phyloP scores from a whole-genome alignment of 1,139 yeast species.

The Hansenula lynferdii region DNA sequence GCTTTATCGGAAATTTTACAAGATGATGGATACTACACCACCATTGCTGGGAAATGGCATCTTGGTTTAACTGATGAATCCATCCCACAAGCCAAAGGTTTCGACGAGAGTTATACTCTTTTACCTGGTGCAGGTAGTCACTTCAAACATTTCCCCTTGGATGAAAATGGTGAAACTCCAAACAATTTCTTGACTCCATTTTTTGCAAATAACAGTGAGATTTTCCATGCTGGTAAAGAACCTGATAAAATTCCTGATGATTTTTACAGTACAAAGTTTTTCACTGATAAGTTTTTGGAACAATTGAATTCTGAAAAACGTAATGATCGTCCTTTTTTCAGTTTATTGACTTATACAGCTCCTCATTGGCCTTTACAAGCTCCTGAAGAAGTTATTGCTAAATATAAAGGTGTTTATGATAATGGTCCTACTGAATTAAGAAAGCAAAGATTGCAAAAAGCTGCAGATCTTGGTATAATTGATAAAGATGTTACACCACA shows the following conservation, averaged over 20 bases:
- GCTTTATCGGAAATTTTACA: conserved; percentile 45
- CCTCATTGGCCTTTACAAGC: conserved; percentile 66
- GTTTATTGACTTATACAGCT: conserved; percentile 49
- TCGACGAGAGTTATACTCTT: conserved; percentile 44
- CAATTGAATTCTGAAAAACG: conserved; percentile 25
- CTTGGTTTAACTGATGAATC: conserved; percentile 44
- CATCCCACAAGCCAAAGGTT: conserved; percentile 49
- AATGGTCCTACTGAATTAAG: conserved; percentile 45
- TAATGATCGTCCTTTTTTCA: conserved; percentile 42
- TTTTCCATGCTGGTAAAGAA: conserved; percentile 16
- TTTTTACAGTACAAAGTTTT: conserved; percentile 41
- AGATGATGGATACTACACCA: conserved; percentile 44
- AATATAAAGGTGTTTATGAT: conserved; percentile 45
- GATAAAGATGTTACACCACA: conserved; percentile 42
- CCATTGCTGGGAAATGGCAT: conserved; percentile 57
- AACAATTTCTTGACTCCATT: conserved; percentile 21
- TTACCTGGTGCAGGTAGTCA: conserved; percentile 60
- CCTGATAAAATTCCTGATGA: conserved; percentile 34
- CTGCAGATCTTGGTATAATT: conserved; percentile 40
- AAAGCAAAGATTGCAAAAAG: conserved; percentile 32
- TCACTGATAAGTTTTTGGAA: conserved; percentile 39
- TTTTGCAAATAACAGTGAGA: conserved; percentile 19
- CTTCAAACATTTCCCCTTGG: conserved; percentile 41
- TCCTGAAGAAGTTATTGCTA: conserved; percentile 39
- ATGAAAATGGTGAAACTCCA: conserved; percentile 7